Evolutionary conservation across 176 grass and related monocot species (phyloP).

Genomic region (Aegilops tauschii): DNA sequence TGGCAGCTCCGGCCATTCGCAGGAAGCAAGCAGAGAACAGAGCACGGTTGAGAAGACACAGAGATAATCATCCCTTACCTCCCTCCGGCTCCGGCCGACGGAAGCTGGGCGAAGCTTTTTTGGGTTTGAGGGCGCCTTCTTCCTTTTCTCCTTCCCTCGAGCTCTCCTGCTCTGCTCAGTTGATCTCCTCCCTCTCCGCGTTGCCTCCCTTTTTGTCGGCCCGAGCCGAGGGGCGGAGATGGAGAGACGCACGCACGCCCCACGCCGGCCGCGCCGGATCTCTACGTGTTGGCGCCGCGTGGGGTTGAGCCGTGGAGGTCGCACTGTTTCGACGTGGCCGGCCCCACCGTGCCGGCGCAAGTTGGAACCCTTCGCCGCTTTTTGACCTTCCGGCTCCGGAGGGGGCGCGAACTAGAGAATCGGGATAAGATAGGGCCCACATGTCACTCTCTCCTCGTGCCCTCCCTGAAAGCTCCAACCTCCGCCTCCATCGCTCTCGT

Average conservation of each 20-base stretch:
- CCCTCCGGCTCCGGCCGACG: background rate
- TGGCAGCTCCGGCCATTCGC: background rate
- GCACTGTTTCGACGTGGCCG: background rate
- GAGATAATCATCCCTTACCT: background rate
- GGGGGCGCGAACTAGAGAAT: background rate
- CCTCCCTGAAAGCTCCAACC: background rate
- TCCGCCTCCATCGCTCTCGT: background rate
- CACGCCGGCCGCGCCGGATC: background rate
- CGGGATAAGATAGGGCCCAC: background rate
- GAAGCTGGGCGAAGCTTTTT: background rate
- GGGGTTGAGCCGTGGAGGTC: background rate
- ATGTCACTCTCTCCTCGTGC: background rate
- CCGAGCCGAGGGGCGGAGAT: background rate
- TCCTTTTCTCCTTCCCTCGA: background rate
- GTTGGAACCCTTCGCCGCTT: background rate
- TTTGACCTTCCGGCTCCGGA: background rate
- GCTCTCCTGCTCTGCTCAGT: background rate
- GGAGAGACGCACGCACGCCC: background rate
- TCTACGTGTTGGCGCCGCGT: conserved; percentile 1
- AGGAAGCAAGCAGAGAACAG: background rate
- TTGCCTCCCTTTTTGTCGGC: background rate
- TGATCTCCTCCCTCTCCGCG: background rate
- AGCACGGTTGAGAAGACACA: background rate
- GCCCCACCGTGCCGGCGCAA: background rate
- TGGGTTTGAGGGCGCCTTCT: background rate